Evolutionary conservation across 2,329 filamentous ascomycete species (phyloP).

Genomic region (Colletotrichum scovillei): DNA sequence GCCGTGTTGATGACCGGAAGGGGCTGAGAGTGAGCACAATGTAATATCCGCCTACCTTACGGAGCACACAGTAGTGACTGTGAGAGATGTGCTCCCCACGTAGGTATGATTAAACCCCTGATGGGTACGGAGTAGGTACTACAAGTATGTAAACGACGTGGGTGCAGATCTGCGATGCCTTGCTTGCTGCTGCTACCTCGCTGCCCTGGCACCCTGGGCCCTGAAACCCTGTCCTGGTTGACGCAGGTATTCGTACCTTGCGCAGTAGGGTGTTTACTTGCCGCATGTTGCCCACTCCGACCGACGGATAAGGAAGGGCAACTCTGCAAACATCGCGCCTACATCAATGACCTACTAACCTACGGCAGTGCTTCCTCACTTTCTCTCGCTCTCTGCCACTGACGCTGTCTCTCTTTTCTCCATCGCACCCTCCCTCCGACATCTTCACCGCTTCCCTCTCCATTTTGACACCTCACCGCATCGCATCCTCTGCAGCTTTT

Average conservation of each 20-base stretch:
- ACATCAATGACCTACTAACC: background rate
- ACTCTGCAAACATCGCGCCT: conserved; percentile 27
- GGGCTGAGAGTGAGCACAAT: background rate
- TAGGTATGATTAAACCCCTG: background rate
- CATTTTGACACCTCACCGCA: conserved; percentile 9
- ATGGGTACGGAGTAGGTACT: too few species aligned
- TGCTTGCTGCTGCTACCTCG: background rate
- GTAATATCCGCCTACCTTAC: too few species aligned
- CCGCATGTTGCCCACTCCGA: conserved; percentile 3
- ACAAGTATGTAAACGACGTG: background rate
- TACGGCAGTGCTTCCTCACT: background rate
- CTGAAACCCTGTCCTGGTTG: background rate
- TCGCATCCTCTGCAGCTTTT: background rate
- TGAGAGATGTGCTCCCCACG: too few species aligned
- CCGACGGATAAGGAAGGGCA: conserved; percentile 14
- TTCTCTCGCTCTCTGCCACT: background rate
- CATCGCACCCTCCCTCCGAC: background rate
- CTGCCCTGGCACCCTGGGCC: background rate
- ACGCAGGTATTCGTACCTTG: background rate
- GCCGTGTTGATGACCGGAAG: background rate
- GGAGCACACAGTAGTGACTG: too few species aligned
- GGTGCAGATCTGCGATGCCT: background rate
- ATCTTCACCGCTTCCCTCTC: conserved; percentile 27
- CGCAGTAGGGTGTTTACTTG: background rate
- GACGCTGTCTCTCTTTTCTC: background rate